Base-by-base conservation (phyloP, 73 alveolate species). In the Blepharisma stoltei region DNA sequence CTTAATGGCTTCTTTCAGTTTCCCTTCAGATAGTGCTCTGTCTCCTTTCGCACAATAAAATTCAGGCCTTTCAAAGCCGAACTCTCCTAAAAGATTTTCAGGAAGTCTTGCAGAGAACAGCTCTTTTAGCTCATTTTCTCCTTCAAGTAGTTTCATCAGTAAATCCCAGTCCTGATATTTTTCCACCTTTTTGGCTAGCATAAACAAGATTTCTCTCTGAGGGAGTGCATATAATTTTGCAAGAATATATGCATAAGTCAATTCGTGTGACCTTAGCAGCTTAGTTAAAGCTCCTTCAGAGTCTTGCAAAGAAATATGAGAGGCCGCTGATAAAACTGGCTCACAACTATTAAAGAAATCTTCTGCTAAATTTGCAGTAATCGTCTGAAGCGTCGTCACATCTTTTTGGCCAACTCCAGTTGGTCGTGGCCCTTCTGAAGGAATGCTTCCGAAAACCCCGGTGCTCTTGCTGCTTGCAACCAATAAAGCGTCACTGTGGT, bases 321-420 rank as follows among this genome's bases (percentile, higher is more conserved):
- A 21, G 14, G 76, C 76, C 4, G 76, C 37, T 37, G 76, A 20
- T 25, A 60, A 37, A 21, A 60, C 76, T 60, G 76, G 76, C 49
- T 60, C 41, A 60, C 55, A 20, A 11, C 14, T 25, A 9, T 21
- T 11, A 21, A 60, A 11, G 21, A 9, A 60, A 60, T 60, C 49
- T 20, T 60, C 41, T 11, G 76, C 76, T 21, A 60, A 27, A 21
- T 20, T 25, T 11, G 14, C 0, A 21, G 21, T 60, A 25, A 60
- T 60, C 3, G 37, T 14, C 21, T 20, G 14, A 0, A 60, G n/a
- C 14, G n/a, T 27, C 14, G 14, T 21, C 37, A 11, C 76, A 21
- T 60, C 41, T 25, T 21, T 21, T 11, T 27, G 6, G 52, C 21
- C 76, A 1, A 27, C 41, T 60, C 21, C 49, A 9, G 41, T 9